Evolutionary conservation across 495 filamentous ascomycete genomes (phyloP).

Genomic region (Usnea hakonensis): DNA sequence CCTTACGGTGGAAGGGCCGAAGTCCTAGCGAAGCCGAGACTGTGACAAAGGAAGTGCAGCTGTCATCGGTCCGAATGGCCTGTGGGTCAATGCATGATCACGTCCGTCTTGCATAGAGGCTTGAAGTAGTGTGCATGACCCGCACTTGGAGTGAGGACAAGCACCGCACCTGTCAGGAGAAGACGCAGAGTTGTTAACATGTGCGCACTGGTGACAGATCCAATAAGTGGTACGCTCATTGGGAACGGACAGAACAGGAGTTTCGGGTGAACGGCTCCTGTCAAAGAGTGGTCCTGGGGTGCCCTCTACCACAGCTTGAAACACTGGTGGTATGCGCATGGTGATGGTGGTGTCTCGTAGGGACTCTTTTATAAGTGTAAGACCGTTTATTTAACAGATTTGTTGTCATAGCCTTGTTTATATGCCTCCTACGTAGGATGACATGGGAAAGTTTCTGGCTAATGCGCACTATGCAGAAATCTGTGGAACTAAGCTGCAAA

Average conservation of each 20-base stretch:
- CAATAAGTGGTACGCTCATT: neutral
- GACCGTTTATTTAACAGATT: too few species aligned
- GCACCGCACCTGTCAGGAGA: neutral
- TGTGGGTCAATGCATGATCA: too few species aligned
- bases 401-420: too few species aligned
- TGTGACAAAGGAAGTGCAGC: neutral
- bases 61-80: neutral
- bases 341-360: neutral
- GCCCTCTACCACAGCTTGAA: neutral
- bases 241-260: too few species aligned
- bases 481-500: neutral
- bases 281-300: too few species aligned
- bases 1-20: neutral
- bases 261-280: too few species aligned
- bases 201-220: neutral
- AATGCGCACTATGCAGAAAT: neutral
- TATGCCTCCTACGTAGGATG: neutral
- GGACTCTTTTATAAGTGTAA: too few species aligned
- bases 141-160: neutral
- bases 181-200: neutral
- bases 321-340: neutral
- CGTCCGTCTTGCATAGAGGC: neutral
- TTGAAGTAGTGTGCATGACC: neutral
- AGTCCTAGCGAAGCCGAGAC: neutral
- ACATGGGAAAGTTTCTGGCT: neutral